Conservation (phyloP, 768 basidiomycete species). For the Leccinum boreale region DNA sequence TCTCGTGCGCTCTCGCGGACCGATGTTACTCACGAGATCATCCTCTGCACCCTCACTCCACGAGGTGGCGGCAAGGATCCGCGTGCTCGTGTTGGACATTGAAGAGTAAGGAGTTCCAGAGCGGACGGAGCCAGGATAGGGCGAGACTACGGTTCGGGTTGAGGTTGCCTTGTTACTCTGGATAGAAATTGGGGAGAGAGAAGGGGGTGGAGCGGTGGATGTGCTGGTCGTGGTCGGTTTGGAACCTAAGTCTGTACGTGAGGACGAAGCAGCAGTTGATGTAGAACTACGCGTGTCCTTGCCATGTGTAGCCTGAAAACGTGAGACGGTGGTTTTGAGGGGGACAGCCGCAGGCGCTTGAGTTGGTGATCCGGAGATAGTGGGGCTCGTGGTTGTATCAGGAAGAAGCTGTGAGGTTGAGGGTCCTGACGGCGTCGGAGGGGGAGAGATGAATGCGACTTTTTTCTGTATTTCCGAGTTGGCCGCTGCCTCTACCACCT, state of each 20-base stretch:
- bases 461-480: conserved; percentile 67
- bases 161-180: conserved; percentile 56
- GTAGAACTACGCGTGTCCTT: conserved; percentile 67
- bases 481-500: conserved; percentile 33
- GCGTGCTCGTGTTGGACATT: conserved; percentile 67
- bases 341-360: conserved; percentile 30
- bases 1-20: conserved; percentile 90
- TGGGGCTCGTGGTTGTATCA: conserved; percentile 39
- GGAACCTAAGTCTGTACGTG: conserved; percentile 58
- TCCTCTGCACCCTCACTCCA: conserved; percentile 97
- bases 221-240: conserved; percentile 41
- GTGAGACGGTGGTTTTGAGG: conserved; percentile 67
- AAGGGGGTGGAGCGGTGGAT: conserved; percentile 53
- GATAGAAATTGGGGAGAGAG: conserved; percentile 55
- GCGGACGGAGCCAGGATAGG: conserved; percentile 67
- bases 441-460: conserved; percentile 83
- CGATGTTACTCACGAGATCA: conserved; percentile 88
- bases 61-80: conserved; percentile 72
- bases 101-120: conserved; percentile 82
- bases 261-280: conserved; percentile 56
- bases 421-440: conserved; percentile 60
- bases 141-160: conserved; percentile 61
- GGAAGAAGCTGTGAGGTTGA: conserved; percentile 49
- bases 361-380: conserved; percentile 29
- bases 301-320: conserved; percentile 71